Base-by-base conservation (phyloP, 2,329 filamentous ascomycete genomes). In the Mycocentrospora acerina region DNA sequence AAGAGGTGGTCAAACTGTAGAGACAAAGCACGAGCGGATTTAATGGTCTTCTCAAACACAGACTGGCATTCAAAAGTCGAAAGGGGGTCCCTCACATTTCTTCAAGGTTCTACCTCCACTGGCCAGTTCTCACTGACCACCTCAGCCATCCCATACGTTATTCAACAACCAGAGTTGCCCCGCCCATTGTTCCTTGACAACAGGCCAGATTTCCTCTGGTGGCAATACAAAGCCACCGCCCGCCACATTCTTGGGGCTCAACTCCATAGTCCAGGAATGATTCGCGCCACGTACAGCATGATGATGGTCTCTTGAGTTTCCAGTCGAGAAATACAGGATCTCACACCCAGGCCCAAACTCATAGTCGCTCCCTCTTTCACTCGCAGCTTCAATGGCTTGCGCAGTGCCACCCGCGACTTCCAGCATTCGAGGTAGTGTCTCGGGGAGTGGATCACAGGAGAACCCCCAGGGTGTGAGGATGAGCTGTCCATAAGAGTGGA, bases 401-500 rank as follows among this genome's bases (percentile, higher is more conserved):
- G 52, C 53, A 1, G 46, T 54, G 1, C 52, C 53, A 5, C 47
- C 46, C 5, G 52, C 53, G 8, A 54, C 53, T 4, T 71, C 65
- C 4, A 72, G 70, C 17, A 71, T 69, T 7, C 71, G 66, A 11
- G 60, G 57, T 3, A 78, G 76, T 0, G 82, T 70, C 44, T 79
- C 76, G 16, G 68, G 62, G 2, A 55, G 46, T 6, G 51, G 51
- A 22, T 55, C 52, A 32, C 53, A 57, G 2, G 73, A 62, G 29
- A 67, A 64, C n/a, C 80, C 80, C 48, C 80, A 83, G 1, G 70
- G 76, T 10, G 77, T 72, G 38, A 80, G 72, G 37, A 83, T 73
- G 18, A 79, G 70, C 56, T 85, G 81, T 16, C 74, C 75, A 59
- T 82, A 85, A 1, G 76, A 74, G 65, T 85, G 82, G 62, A 76